Evolutionary conservation across 768 basidiomycete genomes (phyloP).

Genomic region (Candolleomyces eurysporus): DNA sequence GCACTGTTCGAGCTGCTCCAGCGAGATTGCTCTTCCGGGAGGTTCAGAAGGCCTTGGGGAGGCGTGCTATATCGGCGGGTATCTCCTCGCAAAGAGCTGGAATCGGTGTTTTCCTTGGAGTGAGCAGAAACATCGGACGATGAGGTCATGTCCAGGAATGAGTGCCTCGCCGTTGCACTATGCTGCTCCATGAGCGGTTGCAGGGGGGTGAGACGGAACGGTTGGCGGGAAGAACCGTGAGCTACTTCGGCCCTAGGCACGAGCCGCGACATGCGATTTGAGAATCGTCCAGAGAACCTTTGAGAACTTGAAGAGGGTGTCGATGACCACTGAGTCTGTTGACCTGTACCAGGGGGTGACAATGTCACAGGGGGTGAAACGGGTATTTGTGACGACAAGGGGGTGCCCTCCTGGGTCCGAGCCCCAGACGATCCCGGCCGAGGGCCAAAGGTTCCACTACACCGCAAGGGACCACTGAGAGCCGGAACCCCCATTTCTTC

Average conservation of each 20-base stretch:
- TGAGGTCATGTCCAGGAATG: slow-evolving; percentile 39
- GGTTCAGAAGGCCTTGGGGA: not conserved
- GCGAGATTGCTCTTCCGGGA: slow-evolving; percentile 27
- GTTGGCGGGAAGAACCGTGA: not conserved
- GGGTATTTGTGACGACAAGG: not conserved
- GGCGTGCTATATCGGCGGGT: slow-evolving; percentile 9
- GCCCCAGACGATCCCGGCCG: not conserved
- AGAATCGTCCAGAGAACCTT: slow-evolving; percentile 18
- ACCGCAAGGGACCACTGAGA: not conserved
- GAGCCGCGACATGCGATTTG: not conserved
- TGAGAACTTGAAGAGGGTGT: slow-evolving; percentile 25
- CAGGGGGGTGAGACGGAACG: slow-evolving; percentile 24
- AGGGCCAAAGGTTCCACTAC: slow-evolving; percentile 1
- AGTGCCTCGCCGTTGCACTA: slow-evolving; percentile 12
- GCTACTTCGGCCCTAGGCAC: slow-evolving; percentile 3
- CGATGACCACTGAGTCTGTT: slow-evolving; percentile 14
- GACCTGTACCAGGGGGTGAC: slow-evolving; percentile 5
- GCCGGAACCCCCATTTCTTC: not conserved
- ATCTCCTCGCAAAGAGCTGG: slow-evolving; percentile 8
- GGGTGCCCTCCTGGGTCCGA: not conserved
- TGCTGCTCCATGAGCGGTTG: slow-evolving; percentile 2
- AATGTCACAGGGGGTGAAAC: slow-evolving; percentile 1
- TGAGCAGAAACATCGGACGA: slow-evolving; percentile 28
- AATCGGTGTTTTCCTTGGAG: slow-evolving; percentile 18
- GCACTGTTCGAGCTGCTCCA: slow-evolving; percentile 38